Conservation (phyloP, 371 early-diverging fungal species). For the Nematocida ausubeli region DNA sequence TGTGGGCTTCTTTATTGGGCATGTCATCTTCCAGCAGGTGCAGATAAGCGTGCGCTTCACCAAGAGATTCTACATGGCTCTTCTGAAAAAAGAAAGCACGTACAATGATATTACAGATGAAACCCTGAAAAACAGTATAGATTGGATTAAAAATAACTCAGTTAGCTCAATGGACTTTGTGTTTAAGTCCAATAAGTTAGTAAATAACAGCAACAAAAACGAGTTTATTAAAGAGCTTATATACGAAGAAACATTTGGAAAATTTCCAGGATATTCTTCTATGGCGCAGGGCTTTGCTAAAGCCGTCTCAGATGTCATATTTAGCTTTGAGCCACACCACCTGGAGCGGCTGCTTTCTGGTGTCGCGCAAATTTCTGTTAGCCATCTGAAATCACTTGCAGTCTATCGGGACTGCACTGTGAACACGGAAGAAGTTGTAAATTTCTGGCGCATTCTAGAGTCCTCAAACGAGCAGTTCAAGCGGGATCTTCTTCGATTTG, state of each 20-base stretch:
- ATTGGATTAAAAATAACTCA: constrained; percentile 32
- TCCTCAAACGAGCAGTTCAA: constrained; percentile 16
- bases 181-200: background rate
- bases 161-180: constrained; percentile 26
- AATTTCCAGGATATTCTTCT: constrained; percentile 1
- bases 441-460: constrained; percentile 44
- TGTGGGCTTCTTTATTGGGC: constrained; percentile 40
- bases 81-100: constrained; percentile 16
- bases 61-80: constrained; percentile 21
- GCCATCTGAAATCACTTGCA: constrained; percentile 28
- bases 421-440: constrained; percentile 13
- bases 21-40: constrained; percentile 55
- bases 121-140: constrained; percentile 4
- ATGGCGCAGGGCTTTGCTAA: constrained; percentile 8
- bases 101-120: constrained; percentile 28
- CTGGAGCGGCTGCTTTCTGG: constrained; percentile 33
- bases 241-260: constrained; percentile 30
- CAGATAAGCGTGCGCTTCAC: constrained; percentile 31
- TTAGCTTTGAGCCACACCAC: constrained; percentile 31
- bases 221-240: constrained; percentile 42
- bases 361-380: constrained; percentile 4
- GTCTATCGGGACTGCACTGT: constrained; percentile 32
- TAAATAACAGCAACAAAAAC: constrained; percentile 38
- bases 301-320: constrained; percentile 19
- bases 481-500: constrained; percentile 29